Base-by-base conservation (phyloP, 768 basidiomycete species). In the Mycena olivaceomarginata region DNA sequence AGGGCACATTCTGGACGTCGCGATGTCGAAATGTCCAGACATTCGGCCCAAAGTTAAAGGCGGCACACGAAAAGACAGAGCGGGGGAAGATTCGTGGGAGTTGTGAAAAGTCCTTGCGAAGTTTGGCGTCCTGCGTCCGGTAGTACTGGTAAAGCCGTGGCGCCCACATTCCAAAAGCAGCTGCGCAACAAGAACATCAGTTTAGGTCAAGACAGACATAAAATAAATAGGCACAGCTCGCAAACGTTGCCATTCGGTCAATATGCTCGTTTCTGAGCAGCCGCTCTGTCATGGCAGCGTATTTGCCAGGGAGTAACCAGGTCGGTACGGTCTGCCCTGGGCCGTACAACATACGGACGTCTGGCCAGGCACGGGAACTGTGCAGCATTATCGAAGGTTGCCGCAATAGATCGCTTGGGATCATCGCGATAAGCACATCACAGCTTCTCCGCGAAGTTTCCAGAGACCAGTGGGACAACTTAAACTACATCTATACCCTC, bases 1-100 rank as follows among this genome's bases (percentile, higher is more conserved):
- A 82, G 0, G 85, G 77, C 0, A 84, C 67, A 59, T 89, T 31
- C 31, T 31, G 31, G 31, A 31, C 31, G 31, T 31, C 31, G 31
- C 31, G 31, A 3, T 31, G 31, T 31, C 31, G 31, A 31, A 31
- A 31, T 31, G 31, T 31, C 31, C 31, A 89, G 88, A 79, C 79
- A 0, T 70, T 64, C 0, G 71, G 69, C 1, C 84, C 84, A 20
- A 86, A 80, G 70, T 88, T 87, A 77, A 87, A 84, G 0, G 81
- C 81, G 0, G 69, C 45, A 15, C 45, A 10, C 10, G 15, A 46
- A 46, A 46, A 46, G 2, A 46, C 45, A 11, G 45, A 46, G 4
- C 45, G 11, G 11, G 45, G 10, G 15, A 46, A 46, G 1, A 15
- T 10, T 10, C 45, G 45, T 10, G 11, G 45, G 1, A 46, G 45